Percentiles rank a stretch among this genome's conserved stretches.
These are phyloP conservation scores for Fusarium austroafricanum DNA, from an alignment of 2,329 filamentous ascomycete species.

Conservation along the genomic window DNA sequence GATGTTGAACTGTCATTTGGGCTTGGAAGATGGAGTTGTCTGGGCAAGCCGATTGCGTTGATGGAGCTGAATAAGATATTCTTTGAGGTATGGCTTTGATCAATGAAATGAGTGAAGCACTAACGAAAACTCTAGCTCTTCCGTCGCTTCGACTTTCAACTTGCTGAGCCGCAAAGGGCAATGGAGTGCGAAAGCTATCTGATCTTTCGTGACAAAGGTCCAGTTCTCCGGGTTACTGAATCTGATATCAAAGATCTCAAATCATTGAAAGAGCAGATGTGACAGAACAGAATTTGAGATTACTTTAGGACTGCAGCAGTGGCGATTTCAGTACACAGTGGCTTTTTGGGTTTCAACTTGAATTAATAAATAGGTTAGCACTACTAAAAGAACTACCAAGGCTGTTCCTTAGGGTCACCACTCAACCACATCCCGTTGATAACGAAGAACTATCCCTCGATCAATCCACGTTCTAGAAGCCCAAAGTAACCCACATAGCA, in stretches of 20 bases:
- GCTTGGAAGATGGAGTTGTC: background rate
- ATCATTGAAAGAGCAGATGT: no score
- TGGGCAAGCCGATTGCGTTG: background rate
- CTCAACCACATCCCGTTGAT: no score
- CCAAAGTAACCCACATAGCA: slow-evolving; percentile 30
- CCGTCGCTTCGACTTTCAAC: background rate
- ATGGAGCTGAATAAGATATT: background rate
- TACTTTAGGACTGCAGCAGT: no score
- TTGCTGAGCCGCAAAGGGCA: background rate
- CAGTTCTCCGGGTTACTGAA: background rate
- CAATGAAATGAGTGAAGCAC: background rate
- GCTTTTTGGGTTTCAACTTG: no score
- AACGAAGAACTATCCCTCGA: background rate
- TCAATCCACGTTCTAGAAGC: background rate
- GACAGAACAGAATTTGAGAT: no score
- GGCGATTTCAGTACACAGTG: no score
- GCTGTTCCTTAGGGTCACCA: no score
- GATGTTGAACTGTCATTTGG: slow-evolving; percentile 1
- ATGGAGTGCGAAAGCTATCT: background rate
- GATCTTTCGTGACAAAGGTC: background rate
- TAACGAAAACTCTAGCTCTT: background rate
- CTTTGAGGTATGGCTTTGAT: background rate
- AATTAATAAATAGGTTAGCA: no score
- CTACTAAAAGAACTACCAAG: no score
- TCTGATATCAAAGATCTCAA: background rate